Base-by-base conservation (phyloP, 1,139 yeast species). In the Blastobotrys serpentis region DNA sequence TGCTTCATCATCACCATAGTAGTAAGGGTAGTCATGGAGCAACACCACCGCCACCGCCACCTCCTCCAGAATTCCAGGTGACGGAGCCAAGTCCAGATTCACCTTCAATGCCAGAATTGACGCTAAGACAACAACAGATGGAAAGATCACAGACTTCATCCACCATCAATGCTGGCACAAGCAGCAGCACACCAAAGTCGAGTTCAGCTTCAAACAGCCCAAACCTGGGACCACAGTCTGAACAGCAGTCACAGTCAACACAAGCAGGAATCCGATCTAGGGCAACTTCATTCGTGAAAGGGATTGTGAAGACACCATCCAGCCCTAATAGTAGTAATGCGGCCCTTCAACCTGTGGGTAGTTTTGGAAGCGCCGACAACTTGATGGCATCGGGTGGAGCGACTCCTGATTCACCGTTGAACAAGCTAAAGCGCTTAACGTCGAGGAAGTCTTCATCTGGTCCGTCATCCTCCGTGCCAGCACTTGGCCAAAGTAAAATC, bases 211-310 rank as follows among this genome's bases (percentile, higher is more conserved):
- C 33, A 36, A 38, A 22, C 14, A 23, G 37, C 14, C 43, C 45
- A 4, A 30, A 21, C 36, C 10, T 25, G 5, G 32, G 39, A 2
- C 26, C 30, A 18, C 23, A 21, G 7, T 36, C 40, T 36, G 40
- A 36, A 7, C 40, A 18, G 25, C 8, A 7, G 4, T 17, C 23
- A 11, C 8, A n/a, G 6, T 13, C 11, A 13, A 4, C 23, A 11
- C 25, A 38, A 21, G 6, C 34, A 22, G 50, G 50, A n/a, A 18
- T 49, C 18, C 26, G 47, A 14, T 43, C 52, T 2, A 32, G 52
- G 10, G 53, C 53, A 7, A 48, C 51, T 4, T 47, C 49, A 19
- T 50, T 50, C 43, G 53, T 50, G 23, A 45, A 45, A 25, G 51
- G 53, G 11, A 48, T 50, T 36, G 53, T 44, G 14, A 22, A 22